phyloP scores from a whole-genome alignment of 345 rosid species.

The Xanthoceras sorbifolium region DNA sequence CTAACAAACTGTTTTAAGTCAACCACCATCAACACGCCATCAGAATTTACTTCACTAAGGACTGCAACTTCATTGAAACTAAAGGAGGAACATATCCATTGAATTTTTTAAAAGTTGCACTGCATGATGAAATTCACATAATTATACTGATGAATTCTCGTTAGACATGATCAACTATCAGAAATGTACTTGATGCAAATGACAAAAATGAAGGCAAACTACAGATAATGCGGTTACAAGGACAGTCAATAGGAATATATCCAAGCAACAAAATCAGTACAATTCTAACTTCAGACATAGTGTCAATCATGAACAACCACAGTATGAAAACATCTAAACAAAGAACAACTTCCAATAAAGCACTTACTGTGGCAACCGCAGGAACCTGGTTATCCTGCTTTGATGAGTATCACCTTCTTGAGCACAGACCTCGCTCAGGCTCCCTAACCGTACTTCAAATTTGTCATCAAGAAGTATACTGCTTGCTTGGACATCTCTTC shows the following conservation, averaged over 20 bases:
- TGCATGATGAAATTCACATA: not conserved
- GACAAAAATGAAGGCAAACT: not conserved
- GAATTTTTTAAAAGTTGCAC: not conserved
- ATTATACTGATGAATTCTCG: not conserved
- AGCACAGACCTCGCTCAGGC: constrained; percentile 78
- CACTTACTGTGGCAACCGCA: constrained; percentile 93
- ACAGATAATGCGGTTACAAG: not conserved
- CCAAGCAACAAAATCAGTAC: not conserved
- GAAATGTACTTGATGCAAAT: not conserved
- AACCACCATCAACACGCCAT: no score
- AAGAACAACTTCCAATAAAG: constrained; percentile 3
- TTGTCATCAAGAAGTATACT: constrained; percentile 99
- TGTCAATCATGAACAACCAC: not conserved
- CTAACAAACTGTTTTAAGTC: no score
- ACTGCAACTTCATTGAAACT: not conserved
- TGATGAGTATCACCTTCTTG: constrained; percentile 92
- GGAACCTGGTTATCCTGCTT: constrained; percentile 80
- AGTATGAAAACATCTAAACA: not conserved
- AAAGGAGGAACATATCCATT: no score
- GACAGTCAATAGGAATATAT: not conserved
- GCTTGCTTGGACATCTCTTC: constrained; percentile 99
- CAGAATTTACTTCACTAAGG: not conserved
- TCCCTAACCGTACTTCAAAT: constrained; percentile 93
- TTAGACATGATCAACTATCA: not conserved
- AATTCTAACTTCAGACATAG: not conserved